A percentile compares a stretch with the other conserved stretches of the same genome.
Conservation (phyloP, 164 flowering plant species). For the Nymphaea colorata region DNA sequence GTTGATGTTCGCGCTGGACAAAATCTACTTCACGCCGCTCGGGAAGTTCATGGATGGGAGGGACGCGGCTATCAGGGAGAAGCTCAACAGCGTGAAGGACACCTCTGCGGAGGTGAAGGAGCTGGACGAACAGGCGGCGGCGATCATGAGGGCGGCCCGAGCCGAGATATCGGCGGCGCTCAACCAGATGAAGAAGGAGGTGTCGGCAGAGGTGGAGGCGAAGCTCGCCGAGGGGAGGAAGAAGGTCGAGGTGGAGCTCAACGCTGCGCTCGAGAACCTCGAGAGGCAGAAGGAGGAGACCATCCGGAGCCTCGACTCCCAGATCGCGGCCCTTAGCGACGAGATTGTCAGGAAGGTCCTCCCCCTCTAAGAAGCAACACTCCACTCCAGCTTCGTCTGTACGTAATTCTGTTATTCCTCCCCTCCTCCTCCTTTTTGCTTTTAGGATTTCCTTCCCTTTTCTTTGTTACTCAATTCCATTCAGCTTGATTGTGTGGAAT, state of each 20-base stretch:
- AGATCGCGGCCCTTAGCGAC: conserved; percentile 66
- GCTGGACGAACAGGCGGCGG: conserved; percentile 88
- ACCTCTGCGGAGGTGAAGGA: conserved; percentile 78
- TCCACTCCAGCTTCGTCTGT: neutral
- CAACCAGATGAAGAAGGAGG: conserved; percentile 91
- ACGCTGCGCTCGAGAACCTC: conserved; percentile 59
- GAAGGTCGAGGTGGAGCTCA: conserved; percentile 79
- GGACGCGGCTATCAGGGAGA: conserved; percentile 66
- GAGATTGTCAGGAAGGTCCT: conserved; percentile 90
- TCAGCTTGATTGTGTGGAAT: neutral
- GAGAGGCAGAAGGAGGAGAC: conserved; percentile 86
- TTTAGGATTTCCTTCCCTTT: neutral
- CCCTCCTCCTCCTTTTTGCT: neutral
- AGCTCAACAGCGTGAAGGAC: conserved; percentile 70
- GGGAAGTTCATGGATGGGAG: conserved; percentile 91
- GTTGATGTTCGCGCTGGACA: conserved; percentile 86
- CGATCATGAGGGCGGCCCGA: conserved; percentile 73
- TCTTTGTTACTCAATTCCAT: neutral
- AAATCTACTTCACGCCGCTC: conserved; percentile 69
- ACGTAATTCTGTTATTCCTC: neutral
- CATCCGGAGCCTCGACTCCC: conserved; percentile 67
- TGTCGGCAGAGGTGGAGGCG: conserved; percentile 57
- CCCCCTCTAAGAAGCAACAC: conserved; percentile 22
- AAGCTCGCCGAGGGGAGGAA: conserved; percentile 62
- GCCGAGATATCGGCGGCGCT: conserved; percentile 92